Evolutionary conservation across 179 eudicot genomes (phyloP), one percentile per base, ranked within the genome.

Genomic region (Beta corolliflora): DNA sequence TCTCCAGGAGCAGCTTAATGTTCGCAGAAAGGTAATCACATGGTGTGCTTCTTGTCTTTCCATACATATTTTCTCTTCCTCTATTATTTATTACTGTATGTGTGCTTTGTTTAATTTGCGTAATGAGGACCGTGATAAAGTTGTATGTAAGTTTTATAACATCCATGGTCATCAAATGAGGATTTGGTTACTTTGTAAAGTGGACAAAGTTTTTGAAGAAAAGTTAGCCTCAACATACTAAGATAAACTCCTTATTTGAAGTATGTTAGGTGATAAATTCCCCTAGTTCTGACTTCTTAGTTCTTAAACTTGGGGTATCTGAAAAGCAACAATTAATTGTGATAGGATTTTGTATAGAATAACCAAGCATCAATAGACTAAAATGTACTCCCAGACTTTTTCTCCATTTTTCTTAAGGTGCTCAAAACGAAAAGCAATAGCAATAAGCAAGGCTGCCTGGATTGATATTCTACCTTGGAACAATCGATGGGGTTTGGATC

Each of bases 1-100:
- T 83, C 89, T 96, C 69, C 98, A 96, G 67, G 97, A 96, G 86
- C 98, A 92, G 84, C 98, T 96, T 74, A 80, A 87, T 81, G 84
- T 88, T 82, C 97, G 99, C 66, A 90, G 97, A 88, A 86, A 94
- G 94, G 99, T 92, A 87, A n/a, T 63, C 13, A 45, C 59, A 21
- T 79, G 63, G 9, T 81, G 67, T 73, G 71, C 77, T 36, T 77
- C 60, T 56, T 69, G 31, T 45, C 48, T 56, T 55, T 9, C 52
- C 23, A 41, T 56, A 41, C 54, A 25, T 23, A 21, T 31, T 64
- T 48, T 48, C 53, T 52, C 46, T n/a, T 52, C 45, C 10, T 12
- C 41, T 25, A 12, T 59, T 60, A 7, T 48, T 46, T 59, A 18
- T n/a, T 76, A 29, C 13, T 66, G 58, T 58, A 18, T 14, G 46